phyloP scores from a whole-genome alignment of 192 early-diverging fungal genomes.

The Ambispora gerdemannii region DNA sequence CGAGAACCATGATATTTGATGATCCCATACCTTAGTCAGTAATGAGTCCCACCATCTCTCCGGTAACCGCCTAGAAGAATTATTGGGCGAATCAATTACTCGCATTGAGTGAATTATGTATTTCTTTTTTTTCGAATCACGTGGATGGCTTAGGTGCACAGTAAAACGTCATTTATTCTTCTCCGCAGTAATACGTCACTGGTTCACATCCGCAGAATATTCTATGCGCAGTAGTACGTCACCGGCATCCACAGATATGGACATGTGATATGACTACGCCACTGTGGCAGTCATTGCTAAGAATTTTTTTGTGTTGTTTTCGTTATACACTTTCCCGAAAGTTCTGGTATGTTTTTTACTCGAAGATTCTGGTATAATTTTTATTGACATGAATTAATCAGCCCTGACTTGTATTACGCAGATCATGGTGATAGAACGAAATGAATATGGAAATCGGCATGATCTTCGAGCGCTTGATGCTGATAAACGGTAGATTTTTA shows the following conservation, averaged over 20 bases:
- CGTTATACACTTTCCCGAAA: slow-evolving; percentile 4
- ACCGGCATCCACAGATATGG: slow-evolving; percentile 1
- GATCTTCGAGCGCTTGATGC: too few relatives aligned
- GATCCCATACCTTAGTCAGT: slow-evolving; percentile 3
- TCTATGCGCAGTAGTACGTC: neutral
- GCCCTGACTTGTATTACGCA: neutral
- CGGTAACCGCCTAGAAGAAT: slow-evolving; percentile 3
- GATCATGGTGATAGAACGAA: neutral
- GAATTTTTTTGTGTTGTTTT: slow-evolving; percentile 5
- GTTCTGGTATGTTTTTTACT: too few relatives aligned
- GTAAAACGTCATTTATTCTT: slow-evolving; percentile 7
- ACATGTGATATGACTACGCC: neutral
- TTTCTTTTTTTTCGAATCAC: too few relatives aligned
- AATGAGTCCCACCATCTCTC: neutral
- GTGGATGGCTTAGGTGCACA: slow-evolving; percentile 6
- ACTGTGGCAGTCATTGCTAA: neutral
- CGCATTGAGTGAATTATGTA: neutral
- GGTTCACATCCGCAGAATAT: neutral
- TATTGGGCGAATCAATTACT: neutral
- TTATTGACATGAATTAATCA: slow-evolving; percentile 4
- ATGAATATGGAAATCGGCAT: slow-evolving; percentile 9
- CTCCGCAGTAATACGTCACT: slow-evolving; percentile 8
- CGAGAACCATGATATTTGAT: slow-evolving; percentile 3
- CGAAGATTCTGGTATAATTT: slow-evolving; percentile 12
- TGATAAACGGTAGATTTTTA: slow-evolving; percentile 9